These are phyloP conservation scores for Plantago coronopus DNA, from an alignment of 305 asterid species.

Conservation along the genomic window DNA sequence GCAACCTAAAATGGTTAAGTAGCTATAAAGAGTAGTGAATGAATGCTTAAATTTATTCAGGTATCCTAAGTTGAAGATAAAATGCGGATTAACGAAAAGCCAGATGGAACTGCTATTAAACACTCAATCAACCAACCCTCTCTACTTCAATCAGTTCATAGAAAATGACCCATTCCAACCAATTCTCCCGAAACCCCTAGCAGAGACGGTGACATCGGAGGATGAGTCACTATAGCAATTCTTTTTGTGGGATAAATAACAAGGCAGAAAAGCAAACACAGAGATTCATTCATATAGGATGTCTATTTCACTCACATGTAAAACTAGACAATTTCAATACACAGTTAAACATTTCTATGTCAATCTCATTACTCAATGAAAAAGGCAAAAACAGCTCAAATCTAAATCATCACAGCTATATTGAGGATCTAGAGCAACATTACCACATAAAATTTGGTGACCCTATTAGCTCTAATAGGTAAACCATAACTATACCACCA, in stretches of 20 bases:
- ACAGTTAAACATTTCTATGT: slow-evolving; percentile 21
- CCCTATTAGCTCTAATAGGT: slow-evolving; percentile 9
- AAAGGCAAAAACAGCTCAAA: slow-evolving; percentile 28
- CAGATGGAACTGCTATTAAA: slow-evolving; percentile 1
- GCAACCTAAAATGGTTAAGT: slow-evolving; percentile 18
- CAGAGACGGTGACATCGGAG: slow-evolving; percentile 40
- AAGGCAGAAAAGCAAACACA: slow-evolving; percentile 24
- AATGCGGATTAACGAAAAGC: slow-evolving; percentile 16
- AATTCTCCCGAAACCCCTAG: slow-evolving; percentile 36
- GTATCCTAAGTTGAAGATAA: slow-evolving; percentile 14
- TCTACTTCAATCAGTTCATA: slow-evolving; percentile 13
- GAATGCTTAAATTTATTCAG: slow-evolving; percentile 10
- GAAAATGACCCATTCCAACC: slow-evolving; percentile 38
- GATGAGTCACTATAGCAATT: slow-evolving; percentile 35
- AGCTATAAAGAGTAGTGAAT: slow-evolving; percentile 13
- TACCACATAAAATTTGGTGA: slow-evolving; percentile 17
- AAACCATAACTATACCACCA: no score
- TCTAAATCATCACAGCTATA: slow-evolving; percentile 19
- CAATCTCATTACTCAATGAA: slow-evolving; percentile 9
- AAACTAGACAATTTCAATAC: slow-evolving; percentile 28
- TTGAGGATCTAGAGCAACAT: slow-evolving; percentile 23
- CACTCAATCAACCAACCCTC: neutral
- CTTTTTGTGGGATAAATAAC: slow-evolving; percentile 32
- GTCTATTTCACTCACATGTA: slow-evolving; percentile 30
- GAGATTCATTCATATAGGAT: slow-evolving; percentile 12